Base-by-base conservation (phyloP, 1,139 yeast species). In the Yamadazyma sp. region DNA sequence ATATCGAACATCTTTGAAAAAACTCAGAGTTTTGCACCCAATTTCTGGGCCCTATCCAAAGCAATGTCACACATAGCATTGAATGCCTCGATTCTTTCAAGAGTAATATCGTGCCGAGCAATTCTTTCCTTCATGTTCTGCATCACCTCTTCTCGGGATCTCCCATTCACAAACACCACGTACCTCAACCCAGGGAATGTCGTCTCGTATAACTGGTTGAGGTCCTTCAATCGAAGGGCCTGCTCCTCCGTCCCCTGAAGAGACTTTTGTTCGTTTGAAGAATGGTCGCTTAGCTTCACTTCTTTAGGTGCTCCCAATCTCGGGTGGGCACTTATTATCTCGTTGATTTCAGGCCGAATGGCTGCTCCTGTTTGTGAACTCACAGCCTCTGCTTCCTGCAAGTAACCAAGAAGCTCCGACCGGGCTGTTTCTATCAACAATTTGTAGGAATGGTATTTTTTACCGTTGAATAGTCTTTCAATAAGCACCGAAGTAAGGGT, bases 51-150 rank as follows among this genome's bases (percentile, higher is more conserved):
- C 47, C 97, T 70, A 61, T 87, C 96, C 25, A 73, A 52, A 0
- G 96, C 96, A 43, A 89, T 89, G 58, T 86, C 95, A 60, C 95
- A 86, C 95, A 89, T 87, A 27, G 95, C 81, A 48, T 82, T 69
- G 52, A 87, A 76, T 0, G 96, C 95, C 33, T 80, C 85, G 9
- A 44, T 40, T 43, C 80, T 73, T 57, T 89, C 97, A 27, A 51
- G 40, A 4, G 49, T 52, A 40, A 78, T 73, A 52, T 82, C 75
- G 18, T 65, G 67, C 38, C 83, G 64, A 3, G 55, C 59, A 9
- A 89, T 85, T 43, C 96, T 70, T 16, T 51, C 47, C 33, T 58
- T 58, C 90, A 89, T 87, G 50, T 82, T 70, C 18, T 62, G 61
- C 80, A 86, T 82, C 17, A 89, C 80, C 20, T 62, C 80, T 4